phyloP scores from a whole-genome alignment of 2,329 filamentous ascomycete genomes.

The Diaporthe sp. region DNA sequence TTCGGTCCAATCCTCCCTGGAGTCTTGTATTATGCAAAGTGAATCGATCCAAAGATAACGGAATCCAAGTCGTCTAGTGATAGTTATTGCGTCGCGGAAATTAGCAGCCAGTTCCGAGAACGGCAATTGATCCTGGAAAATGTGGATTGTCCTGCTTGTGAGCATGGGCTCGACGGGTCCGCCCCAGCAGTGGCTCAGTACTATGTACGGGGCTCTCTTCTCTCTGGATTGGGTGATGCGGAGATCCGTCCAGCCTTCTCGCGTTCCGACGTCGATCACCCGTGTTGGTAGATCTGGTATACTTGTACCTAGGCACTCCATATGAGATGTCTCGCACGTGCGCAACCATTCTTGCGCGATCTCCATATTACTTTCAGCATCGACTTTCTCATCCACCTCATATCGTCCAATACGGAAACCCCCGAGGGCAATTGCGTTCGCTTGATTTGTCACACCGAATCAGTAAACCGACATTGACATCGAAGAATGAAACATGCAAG shows the following conservation, averaged over 20 bases:
- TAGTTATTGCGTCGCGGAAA: neutral
- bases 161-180: neutral
- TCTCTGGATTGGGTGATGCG: neutral
- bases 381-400: neutral
- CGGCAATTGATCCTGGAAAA: neutral
- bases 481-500: neutral
- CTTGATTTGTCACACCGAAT: neutral
- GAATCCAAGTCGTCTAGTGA: neutral
- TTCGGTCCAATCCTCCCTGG: neutral
- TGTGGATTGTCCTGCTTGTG: neutral
- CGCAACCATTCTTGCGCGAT: neutral
- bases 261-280: neutral
- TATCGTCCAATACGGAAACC: neutral
- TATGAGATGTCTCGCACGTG: neutral
- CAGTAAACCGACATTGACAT: neutral
- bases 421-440: neutral
- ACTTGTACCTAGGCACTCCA: neutral
- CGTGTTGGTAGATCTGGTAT: neutral
- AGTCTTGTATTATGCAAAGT: neutral
- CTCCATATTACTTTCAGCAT: neutral
- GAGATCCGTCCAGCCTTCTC: neutral
- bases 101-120: neutral
- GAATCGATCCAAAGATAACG: constrained; percentile 2
- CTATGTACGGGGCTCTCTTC: neutral
- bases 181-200: neutral